Evolutionary conservation across 2,329 filamentous ascomycete species (phyloP).

Genomic region (Rutstroemia sydowiana): DNA sequence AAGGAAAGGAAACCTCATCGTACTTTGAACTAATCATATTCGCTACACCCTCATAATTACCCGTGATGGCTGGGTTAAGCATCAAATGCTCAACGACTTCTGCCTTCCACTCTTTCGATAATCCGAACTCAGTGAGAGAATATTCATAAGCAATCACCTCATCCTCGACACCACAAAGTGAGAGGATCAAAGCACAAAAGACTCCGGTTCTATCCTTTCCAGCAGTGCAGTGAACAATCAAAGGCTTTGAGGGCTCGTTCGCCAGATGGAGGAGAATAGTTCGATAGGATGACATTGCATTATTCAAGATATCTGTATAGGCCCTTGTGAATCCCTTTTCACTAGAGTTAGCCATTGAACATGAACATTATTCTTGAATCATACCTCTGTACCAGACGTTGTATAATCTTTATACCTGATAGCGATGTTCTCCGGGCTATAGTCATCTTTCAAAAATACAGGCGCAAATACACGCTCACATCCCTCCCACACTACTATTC

Average conservation of each 20-base stretch:
- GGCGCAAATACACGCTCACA: slow-evolving; percentile 52
- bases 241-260: slow-evolving; percentile 37
- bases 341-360: slow-evolving; percentile 7
- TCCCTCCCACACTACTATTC: slow-evolving; percentile 41
- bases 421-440: slow-evolving; percentile 55
- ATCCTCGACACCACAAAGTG: slow-evolving; percentile 54
- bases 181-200: slow-evolving; percentile 57
- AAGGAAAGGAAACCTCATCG: slow-evolving; percentile 3
- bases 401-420: slow-evolving; percentile 54
- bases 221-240: slow-evolving; percentile 66
- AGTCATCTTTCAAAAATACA: slow-evolving; percentile 56
- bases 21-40: slow-evolving; percentile 38
- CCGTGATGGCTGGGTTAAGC: slow-evolving; percentile 41
- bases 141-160: slow-evolving; percentile 61
- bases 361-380: background rate
- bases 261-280: slow-evolving; percentile 39
- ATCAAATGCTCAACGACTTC: slow-evolving; percentile 44
- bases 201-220: slow-evolving; percentile 74
- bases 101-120: slow-evolving; percentile 43
- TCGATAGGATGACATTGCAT: slow-evolving; percentile 46
- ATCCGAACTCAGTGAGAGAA: slow-evolving; percentile 54
- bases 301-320: slow-evolving; percentile 53
- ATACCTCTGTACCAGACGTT: slow-evolving; percentile 32
- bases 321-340: slow-evolving; percentile 53
- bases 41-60: slow-evolving; percentile 31